These are phyloP conservation scores for Amoeboaphelidium protococcarum DNA, from an alignment of 371 early-diverging fungal species.

Conservation along the genomic window DNA sequence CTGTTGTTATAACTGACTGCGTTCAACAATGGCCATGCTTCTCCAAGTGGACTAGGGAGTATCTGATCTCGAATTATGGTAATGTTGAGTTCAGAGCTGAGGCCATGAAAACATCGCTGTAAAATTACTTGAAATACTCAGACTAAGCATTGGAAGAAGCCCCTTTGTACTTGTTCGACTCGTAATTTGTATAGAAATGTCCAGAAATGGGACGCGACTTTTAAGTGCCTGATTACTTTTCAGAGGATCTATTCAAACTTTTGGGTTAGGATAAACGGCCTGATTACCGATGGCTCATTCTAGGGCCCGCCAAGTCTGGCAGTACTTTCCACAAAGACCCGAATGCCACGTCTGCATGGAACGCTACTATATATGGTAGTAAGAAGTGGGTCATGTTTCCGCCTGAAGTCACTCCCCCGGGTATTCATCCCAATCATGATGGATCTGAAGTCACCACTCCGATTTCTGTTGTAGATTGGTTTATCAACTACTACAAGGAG, in stretches of 20 bases:
- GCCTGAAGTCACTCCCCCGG: slow-evolving; percentile 32
- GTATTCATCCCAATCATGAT: slow-evolving; percentile 29
- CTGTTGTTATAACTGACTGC: slow-evolving; percentile 28
- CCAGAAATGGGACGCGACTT: slow-evolving; percentile 19
- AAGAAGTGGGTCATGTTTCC: slow-evolving; percentile 25
- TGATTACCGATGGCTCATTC: slow-evolving; percentile 38
- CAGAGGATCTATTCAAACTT: slow-evolving; percentile 25
- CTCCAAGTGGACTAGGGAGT: slow-evolving; percentile 16
- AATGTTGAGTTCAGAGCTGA: slow-evolving; percentile 26
- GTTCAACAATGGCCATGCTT: slow-evolving; percentile 22
- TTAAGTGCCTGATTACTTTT: slow-evolving; percentile 27
- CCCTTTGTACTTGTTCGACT: slow-evolving; percentile 40
- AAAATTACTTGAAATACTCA: slow-evolving; percentile 22
- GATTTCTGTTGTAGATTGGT: slow-evolving; percentile 35
- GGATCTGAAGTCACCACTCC: slow-evolving; percentile 37
- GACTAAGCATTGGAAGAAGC: slow-evolving; percentile 15
- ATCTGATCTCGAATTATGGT: slow-evolving; percentile 14
- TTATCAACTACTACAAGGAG: slow-evolving; percentile 15
- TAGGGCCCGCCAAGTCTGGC: slow-evolving; percentile 31
- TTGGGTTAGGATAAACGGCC: slow-evolving; percentile 20
- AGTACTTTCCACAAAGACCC: slow-evolving; percentile 38
- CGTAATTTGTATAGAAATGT: slow-evolving; percentile 19
- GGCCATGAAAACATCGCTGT: slow-evolving; percentile 21
- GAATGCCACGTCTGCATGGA: slow-evolving; percentile 37
- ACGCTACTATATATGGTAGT: slow-evolving; percentile 30